Conservation (phyloP, 2,329 filamentous ascomycete genomes). For the Coleophoma eucalyptorum region DNA sequence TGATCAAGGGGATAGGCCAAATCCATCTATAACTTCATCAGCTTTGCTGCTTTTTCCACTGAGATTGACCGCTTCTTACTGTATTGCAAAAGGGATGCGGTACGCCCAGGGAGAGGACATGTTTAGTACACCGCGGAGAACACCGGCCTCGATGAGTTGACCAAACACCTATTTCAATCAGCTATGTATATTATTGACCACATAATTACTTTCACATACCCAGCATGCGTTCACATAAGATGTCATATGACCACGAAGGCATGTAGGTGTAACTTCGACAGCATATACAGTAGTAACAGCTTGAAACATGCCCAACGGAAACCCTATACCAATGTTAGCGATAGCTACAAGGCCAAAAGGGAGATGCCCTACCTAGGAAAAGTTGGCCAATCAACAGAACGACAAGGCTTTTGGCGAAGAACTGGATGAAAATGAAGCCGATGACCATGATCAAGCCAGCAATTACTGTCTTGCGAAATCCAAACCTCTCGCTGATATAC, state of each 20-base stretch:
- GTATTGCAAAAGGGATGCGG: slow-evolving; percentile 40
- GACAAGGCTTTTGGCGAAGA: slow-evolving; percentile 41
- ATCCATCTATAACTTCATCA: slow-evolving; percentile 42
- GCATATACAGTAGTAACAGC: slow-evolving; percentile 11
- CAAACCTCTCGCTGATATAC: slow-evolving; percentile 33
- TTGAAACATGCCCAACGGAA: slow-evolving; percentile 47
- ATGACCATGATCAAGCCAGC: slow-evolving; percentile 35
- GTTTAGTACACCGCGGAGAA: slow-evolving; percentile 36
- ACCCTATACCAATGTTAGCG: slow-evolving; percentile 44
- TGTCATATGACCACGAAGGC: slow-evolving; percentile 44
- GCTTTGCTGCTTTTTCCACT: slow-evolving; percentile 40
- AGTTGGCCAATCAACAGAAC: slow-evolving; percentile 38
- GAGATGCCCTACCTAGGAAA: slow-evolving; percentile 42
- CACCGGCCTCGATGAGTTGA: slow-evolving; percentile 42
- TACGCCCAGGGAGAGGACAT: slow-evolving; percentile 40
- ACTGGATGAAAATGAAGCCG: slow-evolving; percentile 41
- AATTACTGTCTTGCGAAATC: slow-evolving; percentile 41
- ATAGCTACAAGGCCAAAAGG: slow-evolving; percentile 41
- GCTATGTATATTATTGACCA: slow-evolving; percentile 30
- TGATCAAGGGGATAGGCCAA: slow-evolving; percentile 40
- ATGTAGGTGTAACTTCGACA: slow-evolving; percentile 46
- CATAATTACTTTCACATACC: slow-evolving; percentile 26
- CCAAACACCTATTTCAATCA: slow-evolving; percentile 22
- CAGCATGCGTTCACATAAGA: slow-evolving; percentile 49
- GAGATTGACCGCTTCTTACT: slow-evolving; percentile 37